Evolutionary conservation across 2,329 filamentous ascomycete genomes (phyloP).

Genomic region (Fusarium sp.): DNA sequence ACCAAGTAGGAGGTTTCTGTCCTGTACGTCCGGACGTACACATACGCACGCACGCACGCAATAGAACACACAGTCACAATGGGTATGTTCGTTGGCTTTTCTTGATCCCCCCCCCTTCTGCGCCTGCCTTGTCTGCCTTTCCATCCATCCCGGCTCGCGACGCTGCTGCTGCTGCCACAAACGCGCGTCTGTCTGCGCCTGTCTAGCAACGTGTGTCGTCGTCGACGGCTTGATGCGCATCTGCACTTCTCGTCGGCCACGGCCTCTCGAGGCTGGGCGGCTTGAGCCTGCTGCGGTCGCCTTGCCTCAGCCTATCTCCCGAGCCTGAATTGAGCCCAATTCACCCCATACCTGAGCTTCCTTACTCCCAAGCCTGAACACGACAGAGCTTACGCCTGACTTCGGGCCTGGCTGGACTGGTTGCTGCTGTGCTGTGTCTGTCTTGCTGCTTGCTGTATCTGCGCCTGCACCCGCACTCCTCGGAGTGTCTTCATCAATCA

Average conservation of each 20-base stretch:
- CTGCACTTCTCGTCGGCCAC: conserved; percentile 14
- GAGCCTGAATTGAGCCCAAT: conserved; percentile 34
- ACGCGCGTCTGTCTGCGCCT: conserved; percentile 36
- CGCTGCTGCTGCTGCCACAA: conserved; percentile 7
- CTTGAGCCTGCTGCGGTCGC: conserved; percentile 30
- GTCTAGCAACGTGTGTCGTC: conserved; percentile 33
- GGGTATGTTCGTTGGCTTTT: conserved; percentile 45
- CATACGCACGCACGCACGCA: conserved; percentile 22
- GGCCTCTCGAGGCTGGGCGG: conserved; percentile 30
- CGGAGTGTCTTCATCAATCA: conserved; percentile 49
- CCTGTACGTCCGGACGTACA: conserved; percentile 37
- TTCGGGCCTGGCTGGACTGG: neutral
- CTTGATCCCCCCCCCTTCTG: conserved; percentile 14
- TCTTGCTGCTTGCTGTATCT: conserved; percentile 33
- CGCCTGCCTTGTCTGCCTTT: neutral
- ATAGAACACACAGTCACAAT: conserved; percentile 41
- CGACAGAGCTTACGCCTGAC: conserved; percentile 33
- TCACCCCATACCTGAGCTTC: conserved; percentile 37
- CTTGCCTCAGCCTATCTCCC: conserved; percentile 27
- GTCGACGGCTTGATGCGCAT: conserved; percentile 12
- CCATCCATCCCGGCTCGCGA: neutral
- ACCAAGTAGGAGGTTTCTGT: conserved; percentile 39
- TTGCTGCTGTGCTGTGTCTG: conserved; percentile 31
- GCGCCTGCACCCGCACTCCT: conserved; percentile 43
- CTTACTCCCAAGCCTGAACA: conserved; percentile 22